phyloP scores from a whole-genome alignment of 1,139 yeast species.

The Pichia sp. region DNA sequence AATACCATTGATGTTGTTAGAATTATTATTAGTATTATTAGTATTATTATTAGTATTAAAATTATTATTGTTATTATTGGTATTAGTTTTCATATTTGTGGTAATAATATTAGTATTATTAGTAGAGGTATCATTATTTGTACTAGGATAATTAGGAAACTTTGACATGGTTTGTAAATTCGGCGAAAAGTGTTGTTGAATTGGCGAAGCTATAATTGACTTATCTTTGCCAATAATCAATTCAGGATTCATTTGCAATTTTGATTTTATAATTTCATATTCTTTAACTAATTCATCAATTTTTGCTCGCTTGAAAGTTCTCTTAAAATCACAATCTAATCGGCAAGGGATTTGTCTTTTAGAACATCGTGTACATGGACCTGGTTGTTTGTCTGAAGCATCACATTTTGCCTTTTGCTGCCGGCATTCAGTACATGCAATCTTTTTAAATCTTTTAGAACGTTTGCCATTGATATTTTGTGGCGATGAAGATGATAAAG shows the following conservation, averaged over 20 bases:
- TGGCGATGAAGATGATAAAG: too few relatives aligned
- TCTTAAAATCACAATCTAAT: conserved; percentile 71
- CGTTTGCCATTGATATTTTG: too few relatives aligned
- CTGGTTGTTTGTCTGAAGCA: conserved; percentile 69
- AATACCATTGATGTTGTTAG: neutral
- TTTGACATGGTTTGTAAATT: neutral
- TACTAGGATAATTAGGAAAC: too few relatives aligned
- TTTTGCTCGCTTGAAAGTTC: conserved; percentile 84
- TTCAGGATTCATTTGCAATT: conserved; percentile 34
- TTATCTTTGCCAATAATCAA: neutral
- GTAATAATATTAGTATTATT: too few relatives aligned
- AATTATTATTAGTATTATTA: neutral
- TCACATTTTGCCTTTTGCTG: conserved; percentile 92
- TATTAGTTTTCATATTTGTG: too few relatives aligned
- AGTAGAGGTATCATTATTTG: too few relatives aligned
- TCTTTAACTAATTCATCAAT: conserved; percentile 81
- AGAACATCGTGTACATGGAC: conserved; percentile 74
- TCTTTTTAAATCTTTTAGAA: conserved; percentile 38
- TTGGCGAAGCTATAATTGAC: neutral
- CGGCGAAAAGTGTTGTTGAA: neutral
- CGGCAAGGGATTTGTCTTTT: conserved; percentile 67
- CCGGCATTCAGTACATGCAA: conserved; percentile 94
- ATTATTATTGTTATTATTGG: too few relatives aligned
- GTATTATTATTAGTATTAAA: neutral
- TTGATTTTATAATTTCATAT: conserved; percentile 44